phyloP scores from a whole-genome alignment of 2,329 filamentous ascomycete genomes.

The Pyrenophora graminea region DNA sequence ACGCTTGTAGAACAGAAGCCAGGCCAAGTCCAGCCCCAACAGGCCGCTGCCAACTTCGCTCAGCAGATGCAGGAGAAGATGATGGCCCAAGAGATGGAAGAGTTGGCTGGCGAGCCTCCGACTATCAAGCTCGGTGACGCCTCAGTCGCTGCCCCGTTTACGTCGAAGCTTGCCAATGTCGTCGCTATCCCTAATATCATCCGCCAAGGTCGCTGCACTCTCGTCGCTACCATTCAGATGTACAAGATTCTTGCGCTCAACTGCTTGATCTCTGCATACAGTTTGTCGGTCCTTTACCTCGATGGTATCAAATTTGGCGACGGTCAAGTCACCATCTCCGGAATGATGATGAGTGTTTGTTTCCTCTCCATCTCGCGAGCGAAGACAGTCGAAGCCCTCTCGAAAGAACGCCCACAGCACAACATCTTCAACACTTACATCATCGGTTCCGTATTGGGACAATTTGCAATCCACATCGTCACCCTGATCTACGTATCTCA shows the following conservation, averaged over 20 bases:
- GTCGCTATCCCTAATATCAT: slow-evolving; percentile 98
- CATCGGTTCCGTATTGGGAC: slow-evolving; percentile 93
- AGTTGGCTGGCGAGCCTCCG: slow-evolving; percentile 78
- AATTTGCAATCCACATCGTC: slow-evolving; percentile 93
- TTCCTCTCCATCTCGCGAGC: slow-evolving; percentile 98
- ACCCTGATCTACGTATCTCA: slow-evolving; percentile 93
- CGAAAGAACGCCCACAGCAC: slow-evolving; percentile 94
- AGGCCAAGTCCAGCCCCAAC: slow-evolving; percentile 60
- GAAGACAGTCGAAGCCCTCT: slow-evolving; percentile 90
- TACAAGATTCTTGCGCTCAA: slow-evolving; percentile 99
- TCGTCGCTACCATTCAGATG: slow-evolving; percentile 99
- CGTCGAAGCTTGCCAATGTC: slow-evolving; percentile 95
- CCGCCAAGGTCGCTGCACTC: slow-evolving; percentile 92
- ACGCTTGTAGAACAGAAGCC: slow-evolving; percentile 40
- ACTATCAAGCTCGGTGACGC: slow-evolving; percentile 97
- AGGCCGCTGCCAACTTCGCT: slow-evolving; percentile 70
- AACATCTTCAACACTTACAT: slow-evolving; percentile 99
- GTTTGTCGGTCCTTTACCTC: slow-evolving; percentile 90
- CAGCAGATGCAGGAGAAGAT: slow-evolving; percentile 75
- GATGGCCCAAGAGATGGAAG: slow-evolving; percentile 85
- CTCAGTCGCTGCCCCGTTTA: slow-evolving; percentile 95
- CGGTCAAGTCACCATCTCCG: slow-evolving; percentile 96
- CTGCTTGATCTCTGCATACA: slow-evolving; percentile 97
- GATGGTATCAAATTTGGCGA: slow-evolving; percentile 99
- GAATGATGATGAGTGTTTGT: slow-evolving; percentile 99